Percentiles rank a stretch among this genome's conserved stretches.
Conservation (phyloP, 202 grass and related monocot species). For the Digitaria exilis region DNA sequence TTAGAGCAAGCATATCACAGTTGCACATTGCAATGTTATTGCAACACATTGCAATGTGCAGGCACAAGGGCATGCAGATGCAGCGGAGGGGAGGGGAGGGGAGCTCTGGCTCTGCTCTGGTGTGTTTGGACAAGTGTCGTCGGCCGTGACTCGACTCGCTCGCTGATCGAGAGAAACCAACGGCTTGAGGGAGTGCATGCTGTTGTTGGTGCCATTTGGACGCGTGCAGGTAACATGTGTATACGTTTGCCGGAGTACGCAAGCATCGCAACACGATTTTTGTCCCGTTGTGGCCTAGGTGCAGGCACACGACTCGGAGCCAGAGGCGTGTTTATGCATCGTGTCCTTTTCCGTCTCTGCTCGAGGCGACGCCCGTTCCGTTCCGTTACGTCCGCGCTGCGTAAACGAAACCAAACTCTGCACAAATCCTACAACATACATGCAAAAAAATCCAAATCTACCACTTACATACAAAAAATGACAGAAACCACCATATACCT, state of each 20-base stretch:
- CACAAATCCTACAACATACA: no score
- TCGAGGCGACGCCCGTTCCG: no score
- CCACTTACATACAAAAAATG: no score
- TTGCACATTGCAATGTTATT: no score
- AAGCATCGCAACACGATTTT: neutral
- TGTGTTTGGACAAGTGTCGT: neutral
- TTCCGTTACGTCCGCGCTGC: no score
- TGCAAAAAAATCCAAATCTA: no score
- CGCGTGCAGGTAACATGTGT: neutral
- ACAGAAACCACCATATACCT: no score
- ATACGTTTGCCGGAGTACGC: neutral
- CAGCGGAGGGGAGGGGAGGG: no score
- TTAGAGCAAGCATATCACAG: no score
- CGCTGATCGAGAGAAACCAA: neutral
- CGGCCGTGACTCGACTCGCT: neutral
- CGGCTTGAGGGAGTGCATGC: neutral
- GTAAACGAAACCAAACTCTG: no score
- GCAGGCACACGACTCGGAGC: neutral
- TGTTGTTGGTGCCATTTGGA: neutral
- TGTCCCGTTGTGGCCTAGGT: neutral
- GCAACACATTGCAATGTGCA: no score
- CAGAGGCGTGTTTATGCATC: neutral
- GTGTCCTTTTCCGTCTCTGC: no score
- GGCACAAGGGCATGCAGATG: neutral
- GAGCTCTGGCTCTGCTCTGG: neutral